Conservation (phyloP, 2,329 filamentous ascomycete species). For the Aspergillus brunneoviolaceus region DNA sequence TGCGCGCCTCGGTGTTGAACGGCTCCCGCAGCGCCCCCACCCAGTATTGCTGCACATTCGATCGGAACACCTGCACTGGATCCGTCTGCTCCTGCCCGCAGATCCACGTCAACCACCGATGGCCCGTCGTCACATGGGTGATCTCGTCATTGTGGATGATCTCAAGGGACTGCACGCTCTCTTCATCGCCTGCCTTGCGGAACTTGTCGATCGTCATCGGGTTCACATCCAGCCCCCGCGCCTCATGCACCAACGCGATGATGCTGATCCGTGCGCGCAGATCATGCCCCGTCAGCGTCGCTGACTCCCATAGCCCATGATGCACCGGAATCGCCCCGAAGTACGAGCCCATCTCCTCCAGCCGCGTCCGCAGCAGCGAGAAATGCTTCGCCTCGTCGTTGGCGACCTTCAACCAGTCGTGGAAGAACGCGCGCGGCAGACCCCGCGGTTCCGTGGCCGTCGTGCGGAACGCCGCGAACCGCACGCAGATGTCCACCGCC, state of each 20-base stretch:
- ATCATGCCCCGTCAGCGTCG: slow-evolving; percentile 44
- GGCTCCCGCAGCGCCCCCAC: slow-evolving; percentile 45
- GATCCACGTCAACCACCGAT: slow-evolving; percentile 51
- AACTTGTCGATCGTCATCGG: slow-evolving; percentile 51
- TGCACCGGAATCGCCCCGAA: slow-evolving; percentile 50
- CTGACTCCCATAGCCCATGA: slow-evolving; percentile 49
- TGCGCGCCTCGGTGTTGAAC: slow-evolving; percentile 47
- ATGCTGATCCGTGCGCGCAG: slow-evolving; percentile 49
- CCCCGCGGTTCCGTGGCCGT: slow-evolving; percentile 18
- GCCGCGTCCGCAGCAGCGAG: slow-evolving; percentile 45
- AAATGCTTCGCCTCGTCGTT: slow-evolving; percentile 52
- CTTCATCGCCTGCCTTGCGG: slow-evolving; percentile 40
- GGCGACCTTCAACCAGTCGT: slow-evolving; percentile 51
- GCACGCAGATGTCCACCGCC: slow-evolving; percentile 49
- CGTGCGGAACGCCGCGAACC: slow-evolving; percentile 48
- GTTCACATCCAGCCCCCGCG: slow-evolving; percentile 49
- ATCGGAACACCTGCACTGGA: slow-evolving; percentile 47
- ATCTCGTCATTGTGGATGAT: slow-evolving; percentile 52
- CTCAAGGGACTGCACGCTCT: slow-evolving; percentile 45
- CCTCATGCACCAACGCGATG: slow-evolving; percentile 51
- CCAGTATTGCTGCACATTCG: slow-evolving; percentile 46
- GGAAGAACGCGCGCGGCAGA: slow-evolving; percentile 47
- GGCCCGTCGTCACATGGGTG: slow-evolving; percentile 50
- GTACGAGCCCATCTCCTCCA: slow-evolving; percentile 47
- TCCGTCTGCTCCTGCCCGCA: slow-evolving; percentile 48